Conservation (phyloP, 805 yeast genomes). For the Pichia membranifaciens region DNA sequence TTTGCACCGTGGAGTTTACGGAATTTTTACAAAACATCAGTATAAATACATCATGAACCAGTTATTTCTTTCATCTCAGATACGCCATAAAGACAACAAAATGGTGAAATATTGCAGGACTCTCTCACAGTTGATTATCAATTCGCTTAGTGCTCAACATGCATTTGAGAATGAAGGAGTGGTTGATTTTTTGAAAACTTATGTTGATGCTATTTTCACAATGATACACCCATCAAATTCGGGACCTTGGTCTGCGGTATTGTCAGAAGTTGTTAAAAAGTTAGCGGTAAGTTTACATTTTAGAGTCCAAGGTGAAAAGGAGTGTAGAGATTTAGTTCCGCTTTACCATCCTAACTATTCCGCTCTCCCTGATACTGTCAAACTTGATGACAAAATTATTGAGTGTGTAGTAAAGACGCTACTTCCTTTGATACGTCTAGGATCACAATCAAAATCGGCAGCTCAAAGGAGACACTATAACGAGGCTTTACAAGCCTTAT, state of each 20-base stretch:
- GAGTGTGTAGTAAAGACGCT: conserved; percentile 33
- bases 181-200: conserved; percentile 44
- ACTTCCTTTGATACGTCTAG: conserved; percentile 52
- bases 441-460: conserved; percentile 71
- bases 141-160: conserved; percentile 51
- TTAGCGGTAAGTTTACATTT: conserved; percentile 56
- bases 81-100: conserved; percentile 20
- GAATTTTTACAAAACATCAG: conserved; percentile 61
- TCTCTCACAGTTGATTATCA: conserved; percentile 44
- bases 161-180: conserved; percentile 40
- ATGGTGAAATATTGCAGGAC: conserved; percentile 23
- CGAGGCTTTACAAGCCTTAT: conserved; percentile 53
- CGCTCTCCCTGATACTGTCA: conserved; percentile 20
- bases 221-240: conserved; percentile 87
- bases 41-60: conserved; percentile 54
- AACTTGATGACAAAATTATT: conserved; percentile 22
- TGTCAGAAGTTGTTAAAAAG: conserved; percentile 59
- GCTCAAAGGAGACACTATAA: conserved; percentile 53
- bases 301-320: conserved; percentile 47
- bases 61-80: conserved; percentile 30
- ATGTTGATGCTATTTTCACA: conserved; percentile 68
- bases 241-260: conserved; percentile 80
- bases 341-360: conserved; percentile 22
- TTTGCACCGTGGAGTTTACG: conserved; percentile 43
- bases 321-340: conserved; percentile 25